Evolutionary conservation across 768 basidiomycete genomes (phyloP).

Genomic region (Sporobolomyces phaffii): DNA sequence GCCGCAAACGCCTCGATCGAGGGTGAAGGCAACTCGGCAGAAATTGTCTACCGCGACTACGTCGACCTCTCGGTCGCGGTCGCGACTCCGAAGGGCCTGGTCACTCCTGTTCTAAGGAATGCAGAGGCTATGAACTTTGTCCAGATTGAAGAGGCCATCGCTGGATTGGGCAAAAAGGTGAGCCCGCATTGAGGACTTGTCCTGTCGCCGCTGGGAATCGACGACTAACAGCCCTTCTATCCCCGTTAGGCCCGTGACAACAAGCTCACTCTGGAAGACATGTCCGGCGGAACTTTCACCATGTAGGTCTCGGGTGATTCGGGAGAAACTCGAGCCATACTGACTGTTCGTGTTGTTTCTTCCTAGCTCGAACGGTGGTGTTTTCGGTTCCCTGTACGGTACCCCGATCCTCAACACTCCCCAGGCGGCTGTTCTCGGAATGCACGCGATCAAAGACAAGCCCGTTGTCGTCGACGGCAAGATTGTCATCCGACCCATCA

Average conservation of each 20-base stretch:
- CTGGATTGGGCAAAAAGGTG: conserved; percentile 75
- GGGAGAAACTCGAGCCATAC: too few species aligned
- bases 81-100: conserved; percentile 92
- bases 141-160: conserved; percentile 88
- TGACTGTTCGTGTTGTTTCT: too few species aligned
- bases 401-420: conserved; percentile 99
- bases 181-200: too few species aligned
- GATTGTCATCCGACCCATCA: conserved; percentile 93
- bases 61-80: conserved; percentile 94
- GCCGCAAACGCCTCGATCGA: conserved; percentile 91
- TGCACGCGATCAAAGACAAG: conserved; percentile 81
- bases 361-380: conserved; percentile 98
- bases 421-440: conserved; percentile 89
- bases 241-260: conserved; percentile 65
- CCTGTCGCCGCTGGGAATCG: too few species aligned
- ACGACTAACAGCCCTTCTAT: not conserved
- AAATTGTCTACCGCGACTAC: conserved; percentile 85
- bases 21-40: conserved; percentile 56
- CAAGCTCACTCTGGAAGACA: conserved; percentile 93
- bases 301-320: too few species aligned
- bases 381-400: conserved; percentile 93
- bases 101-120: conserved; percentile 91
- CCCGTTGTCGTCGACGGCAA: conserved; percentile 88
- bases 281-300: conserved; percentile 98
- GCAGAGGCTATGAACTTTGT: conserved; percentile 78